Evolutionary conservation across 2,329 filamentous ascomycete species (phyloP), one percentile per base, ranked within the genome.

Genomic region (Neopestalotiopsis sp.): DNA sequence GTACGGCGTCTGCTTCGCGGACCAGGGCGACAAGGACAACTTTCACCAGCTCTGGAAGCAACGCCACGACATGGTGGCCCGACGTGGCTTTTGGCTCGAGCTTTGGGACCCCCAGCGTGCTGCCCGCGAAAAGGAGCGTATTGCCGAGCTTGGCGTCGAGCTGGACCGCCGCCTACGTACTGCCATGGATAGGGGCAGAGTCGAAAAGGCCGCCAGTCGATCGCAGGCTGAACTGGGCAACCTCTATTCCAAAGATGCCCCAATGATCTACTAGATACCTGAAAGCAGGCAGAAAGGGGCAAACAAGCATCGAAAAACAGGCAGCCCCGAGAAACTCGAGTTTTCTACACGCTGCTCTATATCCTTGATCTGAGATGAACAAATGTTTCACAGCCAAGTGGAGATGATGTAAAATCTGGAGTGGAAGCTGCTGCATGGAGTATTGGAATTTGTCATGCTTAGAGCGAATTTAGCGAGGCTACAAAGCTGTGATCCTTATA

Each of bases 1-100:
- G 74, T 79, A 79, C 69, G 74, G 75, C 61, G 72, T 80, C 67
- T 80, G 79, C 72, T 78, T 79, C 69, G 74, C 74, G 45, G 63
- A 70, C 4, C 65, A 65, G 38, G 71, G 59, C 62, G 65, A 28
- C 28, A 70, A 70, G 38, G 63, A 67, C 30, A 65, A 68, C n/a
- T 68, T 74, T 53, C 71, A 61, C 32, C 63, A 59, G 20, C 67
- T 76, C 9, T 73, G 73, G 68, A 63, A 67, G 13, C 75, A 76
- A 69, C 72, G 70, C 53, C 68, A 71, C 34, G 66, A 53, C 2
- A 61, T 77, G 66, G 58, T 64, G 30, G 63, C 71, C 32, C 70
- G 72, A 14, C 70, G 49, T 4, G 72, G 73, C 17, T 68, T 75
- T 65, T 69, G 72, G 67, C 68, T 68, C 9, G 68, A 73, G 67